Evolutionary conservation across 2,329 filamentous ascomycete genomes (phyloP).

Genomic region (Diaporthe nobilis): DNA sequence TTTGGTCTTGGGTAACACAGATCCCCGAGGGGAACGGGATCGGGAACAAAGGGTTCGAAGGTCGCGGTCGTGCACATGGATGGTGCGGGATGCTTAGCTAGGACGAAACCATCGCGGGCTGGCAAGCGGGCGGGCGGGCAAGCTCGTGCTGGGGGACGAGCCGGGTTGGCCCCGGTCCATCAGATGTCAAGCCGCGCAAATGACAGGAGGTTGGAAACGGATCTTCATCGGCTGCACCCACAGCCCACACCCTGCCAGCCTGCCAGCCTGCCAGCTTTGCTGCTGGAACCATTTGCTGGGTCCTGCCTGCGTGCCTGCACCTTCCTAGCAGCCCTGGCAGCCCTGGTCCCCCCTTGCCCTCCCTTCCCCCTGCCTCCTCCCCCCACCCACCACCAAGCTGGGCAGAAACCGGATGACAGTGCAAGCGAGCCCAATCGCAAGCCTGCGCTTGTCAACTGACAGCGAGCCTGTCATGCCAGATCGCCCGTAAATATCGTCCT

Average conservation of each 20-base stretch:
- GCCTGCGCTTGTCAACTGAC: constrained; percentile 41
- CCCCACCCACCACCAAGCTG: constrained; percentile 24
- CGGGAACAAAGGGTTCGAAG: constrained; percentile 32
- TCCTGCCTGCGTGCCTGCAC: not conserved
- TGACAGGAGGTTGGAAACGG: constrained; percentile 41
- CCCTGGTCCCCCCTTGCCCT: not conserved
- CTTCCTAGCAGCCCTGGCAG: not conserved
- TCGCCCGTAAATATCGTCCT: constrained; percentile 41
- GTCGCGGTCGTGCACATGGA: constrained; percentile 32
- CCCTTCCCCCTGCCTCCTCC: not conserved
- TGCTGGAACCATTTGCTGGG: constrained; percentile 6
- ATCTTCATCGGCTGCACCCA: constrained; percentile 40
- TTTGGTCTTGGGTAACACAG: constrained; percentile 23
- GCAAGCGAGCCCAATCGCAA: constrained; percentile 41
- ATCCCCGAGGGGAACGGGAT: constrained; percentile 32
- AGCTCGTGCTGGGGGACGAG: not conserved
- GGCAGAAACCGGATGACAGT: constrained; percentile 43
- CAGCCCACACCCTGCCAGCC: constrained; percentile 8
- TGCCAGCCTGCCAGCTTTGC: not conserved
- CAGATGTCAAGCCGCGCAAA: constrained; percentile 34
- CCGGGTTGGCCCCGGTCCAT: constrained; percentile 19
- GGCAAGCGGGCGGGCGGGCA: constrained; percentile 1
- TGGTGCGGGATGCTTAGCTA: constrained; percentile 30
- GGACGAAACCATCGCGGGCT: constrained; percentile 35
- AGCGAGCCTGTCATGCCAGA: constrained; percentile 42